Conservation (phyloP, 2,329 filamentous ascomycete species). For the Monilinia vaccinii-corymbosi region DNA sequence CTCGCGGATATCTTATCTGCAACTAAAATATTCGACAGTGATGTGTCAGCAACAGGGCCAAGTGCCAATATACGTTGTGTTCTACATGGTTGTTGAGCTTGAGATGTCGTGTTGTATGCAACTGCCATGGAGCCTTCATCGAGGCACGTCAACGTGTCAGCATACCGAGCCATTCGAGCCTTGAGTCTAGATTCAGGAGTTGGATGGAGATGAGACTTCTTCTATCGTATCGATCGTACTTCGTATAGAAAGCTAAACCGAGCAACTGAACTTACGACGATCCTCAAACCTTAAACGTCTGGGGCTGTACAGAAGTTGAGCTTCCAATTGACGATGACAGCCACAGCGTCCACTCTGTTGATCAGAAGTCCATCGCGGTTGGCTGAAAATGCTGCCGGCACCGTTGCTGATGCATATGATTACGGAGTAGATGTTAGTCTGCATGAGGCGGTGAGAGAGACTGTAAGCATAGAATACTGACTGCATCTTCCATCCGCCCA, state of each 20-base stretch:
- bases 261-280: background rate
- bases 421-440: background rate
- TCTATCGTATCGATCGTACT: too few species aligned
- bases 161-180: too few species aligned
- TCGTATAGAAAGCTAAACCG: background rate
- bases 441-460: background rate
- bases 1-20: background rate
- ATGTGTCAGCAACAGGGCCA: background rate
- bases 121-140: background rate
- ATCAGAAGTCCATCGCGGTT: background rate
- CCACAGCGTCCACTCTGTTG: background rate
- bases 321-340: background rate
- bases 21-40: background rate
- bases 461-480: too few species aligned
- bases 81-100: constrained; percentile 1
- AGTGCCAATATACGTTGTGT: background rate
- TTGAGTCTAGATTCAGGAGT: too few species aligned
- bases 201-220: too few species aligned
- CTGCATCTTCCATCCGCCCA: background rate
- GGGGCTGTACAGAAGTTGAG: background rate
- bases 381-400: background rate
- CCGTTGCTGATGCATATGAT: background rate
- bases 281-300: background rate
- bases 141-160: too few species aligned
- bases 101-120: background rate